A percentile compares a stretch with the other conserved stretches of the same genome.
These are phyloP conservation scores for Phialemoniopsis sp. DNA, from an alignment of 2,329 filamentous ascomycete genomes.

Conservation along the genomic window DNA sequence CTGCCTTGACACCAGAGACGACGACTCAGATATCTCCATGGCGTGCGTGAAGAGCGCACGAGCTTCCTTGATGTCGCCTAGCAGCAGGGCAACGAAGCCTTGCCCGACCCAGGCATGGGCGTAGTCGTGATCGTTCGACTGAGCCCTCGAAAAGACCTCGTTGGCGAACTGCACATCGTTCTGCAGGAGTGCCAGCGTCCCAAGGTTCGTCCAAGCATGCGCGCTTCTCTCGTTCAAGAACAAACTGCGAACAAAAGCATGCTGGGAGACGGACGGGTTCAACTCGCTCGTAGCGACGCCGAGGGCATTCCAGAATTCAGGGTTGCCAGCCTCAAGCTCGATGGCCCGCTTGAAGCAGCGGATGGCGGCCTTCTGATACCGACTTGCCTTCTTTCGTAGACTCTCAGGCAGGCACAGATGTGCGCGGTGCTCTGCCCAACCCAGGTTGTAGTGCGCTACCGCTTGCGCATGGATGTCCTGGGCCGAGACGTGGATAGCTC, in stretches of 20 bases:
- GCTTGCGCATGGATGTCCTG: constrained; percentile 83
- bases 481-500: constrained; percentile 69
- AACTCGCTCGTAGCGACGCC: constrained; percentile 85
- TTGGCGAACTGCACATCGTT: constrained; percentile 85
- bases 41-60: constrained; percentile 87
- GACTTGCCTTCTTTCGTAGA: constrained; percentile 53
- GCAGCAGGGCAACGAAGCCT: constrained; percentile 75
- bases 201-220: constrained; percentile 86
- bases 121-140: constrained; percentile 92
- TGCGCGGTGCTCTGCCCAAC: constrained; percentile 86
- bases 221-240: constrained; percentile 86
- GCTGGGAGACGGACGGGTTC: constrained; percentile 84
- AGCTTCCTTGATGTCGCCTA: constrained; percentile 73
- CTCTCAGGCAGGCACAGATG: constrained; percentile 59
- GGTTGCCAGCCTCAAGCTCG: constrained; percentile 88
- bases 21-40: constrained; percentile 84
- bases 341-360: constrained; percentile 94
- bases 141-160: constrained; percentile 82
- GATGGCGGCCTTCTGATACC: constrained; percentile 76
- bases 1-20: constrained; percentile 66
- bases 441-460: constrained; percentile 95
- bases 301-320: constrained; percentile 95
- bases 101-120: constrained; percentile 93
- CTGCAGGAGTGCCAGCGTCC: constrained; percentile 78
- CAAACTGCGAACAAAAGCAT: constrained; percentile 88